Percentiles rank a stretch among this genome's conserved stretches.
phyloP scores from a whole-genome alignment of 2,329 filamentous ascomycete genomes.

The Colletotrichum filicis region DNA sequence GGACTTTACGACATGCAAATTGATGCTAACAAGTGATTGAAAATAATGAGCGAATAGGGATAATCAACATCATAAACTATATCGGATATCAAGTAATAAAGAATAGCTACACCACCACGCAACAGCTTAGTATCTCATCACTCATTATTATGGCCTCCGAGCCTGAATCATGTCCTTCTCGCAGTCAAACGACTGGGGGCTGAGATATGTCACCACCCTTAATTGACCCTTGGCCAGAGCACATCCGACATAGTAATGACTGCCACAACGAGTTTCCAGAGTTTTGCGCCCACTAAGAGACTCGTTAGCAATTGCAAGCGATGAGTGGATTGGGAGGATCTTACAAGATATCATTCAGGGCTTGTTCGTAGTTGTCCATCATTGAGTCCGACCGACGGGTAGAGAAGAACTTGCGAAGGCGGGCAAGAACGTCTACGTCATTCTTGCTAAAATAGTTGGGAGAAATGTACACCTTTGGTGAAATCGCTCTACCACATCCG shows the following conservation, averaged over 20 bases:
- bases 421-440: constrained; percentile 21
- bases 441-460: constrained; percentile 26
- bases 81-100: not conserved
- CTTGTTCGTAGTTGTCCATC: constrained; percentile 33
- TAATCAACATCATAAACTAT: not conserved
- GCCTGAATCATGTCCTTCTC: constrained; percentile 21
- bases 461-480: constrained; percentile 30
- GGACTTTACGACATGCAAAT: not conserved
- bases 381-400: constrained; percentile 24
- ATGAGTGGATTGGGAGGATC: not conserved
- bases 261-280: constrained; percentile 26
- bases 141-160: not conserved
- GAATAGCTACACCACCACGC: no score
- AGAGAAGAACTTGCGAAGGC: constrained; percentile 31
- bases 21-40: not conserved
- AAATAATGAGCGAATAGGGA: not conserved
- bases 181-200: constrained; percentile 30
- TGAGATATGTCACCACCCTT: constrained; percentile 30
- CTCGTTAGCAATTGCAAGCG: not conserved
- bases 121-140: not conserved
- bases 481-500: constrained; percentile 22
- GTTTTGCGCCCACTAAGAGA: constrained; percentile 20
- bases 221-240: constrained; percentile 28
- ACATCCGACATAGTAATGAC: constrained; percentile 31
- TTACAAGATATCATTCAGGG: constrained; percentile 28